Evolutionary conservation across 2,329 filamentous ascomycete species (phyloP).

Genomic region (Fusarium humuli): DNA sequence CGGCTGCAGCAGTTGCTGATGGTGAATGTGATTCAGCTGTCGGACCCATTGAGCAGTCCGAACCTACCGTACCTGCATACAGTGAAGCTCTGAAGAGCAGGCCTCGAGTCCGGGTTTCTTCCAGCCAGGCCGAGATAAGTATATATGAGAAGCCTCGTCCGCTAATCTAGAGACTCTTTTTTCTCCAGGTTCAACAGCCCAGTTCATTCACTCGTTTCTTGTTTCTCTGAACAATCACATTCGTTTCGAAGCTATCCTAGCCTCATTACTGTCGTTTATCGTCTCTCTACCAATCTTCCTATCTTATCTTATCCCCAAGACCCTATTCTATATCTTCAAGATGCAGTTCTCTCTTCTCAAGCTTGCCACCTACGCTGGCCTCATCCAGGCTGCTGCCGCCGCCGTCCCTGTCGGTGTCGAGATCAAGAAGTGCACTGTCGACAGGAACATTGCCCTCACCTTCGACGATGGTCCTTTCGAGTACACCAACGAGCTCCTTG

Average conservation of each 20-base stretch:
- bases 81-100: not conserved
- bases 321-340: not conserved
- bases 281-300: not conserved
- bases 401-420: constrained; percentile 19
- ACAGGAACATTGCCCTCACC: constrained; percentile 30
- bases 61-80: not conserved
- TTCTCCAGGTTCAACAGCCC: constrained; percentile 17
- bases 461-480: constrained; percentile 28
- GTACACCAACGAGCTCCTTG: constrained; percentile 32
- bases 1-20: not conserved
- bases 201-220: constrained; percentile 19
- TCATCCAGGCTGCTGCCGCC: constrained; percentile 24
- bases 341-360: constrained; percentile 26
- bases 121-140: not conserved
- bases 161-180: not conserved
- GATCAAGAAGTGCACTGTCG: constrained; percentile 26
- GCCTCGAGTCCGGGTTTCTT: not conserved
- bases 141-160: constrained; percentile 28
- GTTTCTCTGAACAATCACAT: not conserved
- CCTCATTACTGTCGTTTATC: constrained; percentile 19
- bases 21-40: constrained; percentile 2
- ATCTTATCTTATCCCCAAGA: not conserved
- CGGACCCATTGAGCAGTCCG: not conserved
- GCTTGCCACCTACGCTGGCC: constrained; percentile 23
- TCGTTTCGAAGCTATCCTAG: constrained; percentile 23